Percentiles rank a stretch among this genome's conserved stretches.
Conservation (phyloP, 371 early-diverging fungal species). For the Encephalitozoon hellem region DNA sequence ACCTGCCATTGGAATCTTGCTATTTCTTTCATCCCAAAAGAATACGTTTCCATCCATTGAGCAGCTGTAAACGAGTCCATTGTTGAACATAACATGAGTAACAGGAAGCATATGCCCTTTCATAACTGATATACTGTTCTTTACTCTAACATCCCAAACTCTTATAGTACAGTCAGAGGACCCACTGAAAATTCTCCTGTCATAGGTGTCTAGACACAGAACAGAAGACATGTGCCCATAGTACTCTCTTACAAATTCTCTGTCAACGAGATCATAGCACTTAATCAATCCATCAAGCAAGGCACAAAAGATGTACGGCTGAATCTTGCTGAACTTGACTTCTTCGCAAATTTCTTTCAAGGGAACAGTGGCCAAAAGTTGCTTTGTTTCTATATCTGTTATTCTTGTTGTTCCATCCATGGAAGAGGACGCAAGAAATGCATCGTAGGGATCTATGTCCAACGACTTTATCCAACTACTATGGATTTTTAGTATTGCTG, state of each 20-base stretch:
- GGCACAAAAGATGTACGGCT: background rate
- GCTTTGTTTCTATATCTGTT: background rate
- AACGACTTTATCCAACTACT: background rate
- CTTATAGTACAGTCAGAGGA: background rate
- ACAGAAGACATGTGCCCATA: conserved; percentile 9
- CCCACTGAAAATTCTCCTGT: background rate
- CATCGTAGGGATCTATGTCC: conserved; percentile 3
- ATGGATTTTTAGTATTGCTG: conserved; percentile 1
- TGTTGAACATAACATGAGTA: background rate
- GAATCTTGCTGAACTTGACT: background rate
- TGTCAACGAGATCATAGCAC: background rate
- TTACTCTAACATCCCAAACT: conserved; percentile 3
- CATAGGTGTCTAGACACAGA: background rate
- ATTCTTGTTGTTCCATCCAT: background rate
- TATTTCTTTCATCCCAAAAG: background rate
- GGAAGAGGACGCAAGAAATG: background rate
- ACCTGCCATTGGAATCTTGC: background rate
- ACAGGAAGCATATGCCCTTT: background rate
- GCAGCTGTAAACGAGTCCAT: background rate
- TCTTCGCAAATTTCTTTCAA: background rate
- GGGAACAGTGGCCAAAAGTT: background rate
- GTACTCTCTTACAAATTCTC: conserved; percentile 6
- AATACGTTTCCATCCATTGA: background rate
- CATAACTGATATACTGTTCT: background rate
- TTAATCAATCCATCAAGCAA: background rate